Percentiles rank a stretch among this genome's conserved stretches.
These are phyloP conservation scores for Camelina neglecta DNA, from an alignment of 345 rosid species.

Conservation along the genomic window DNA sequence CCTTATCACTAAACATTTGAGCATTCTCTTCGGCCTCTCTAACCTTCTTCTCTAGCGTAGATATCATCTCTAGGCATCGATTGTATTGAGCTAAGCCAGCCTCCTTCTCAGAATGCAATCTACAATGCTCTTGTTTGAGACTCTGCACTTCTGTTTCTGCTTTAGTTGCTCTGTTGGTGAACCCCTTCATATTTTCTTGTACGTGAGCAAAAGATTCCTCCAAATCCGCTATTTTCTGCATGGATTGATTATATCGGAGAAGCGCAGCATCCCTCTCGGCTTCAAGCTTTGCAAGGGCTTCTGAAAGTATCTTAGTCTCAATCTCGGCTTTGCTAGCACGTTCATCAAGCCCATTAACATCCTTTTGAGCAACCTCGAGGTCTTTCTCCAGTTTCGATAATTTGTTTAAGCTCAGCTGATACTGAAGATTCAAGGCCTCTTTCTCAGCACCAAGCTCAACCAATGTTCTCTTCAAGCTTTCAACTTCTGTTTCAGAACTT, in stretches of 20 bases:
- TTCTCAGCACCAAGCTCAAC: slow-evolving; percentile 78
- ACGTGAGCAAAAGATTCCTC: slow-evolving; percentile 55
- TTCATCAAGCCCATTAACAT: slow-evolving; percentile 64
- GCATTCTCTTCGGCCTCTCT: slow-evolving; percentile 65
- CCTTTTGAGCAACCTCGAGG: slow-evolving; percentile 62
- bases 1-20: slow-evolving; percentile 51
- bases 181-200: slow-evolving; percentile 56
- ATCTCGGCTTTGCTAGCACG: slow-evolving; percentile 81
- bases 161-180: slow-evolving; percentile 54
- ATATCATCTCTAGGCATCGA: slow-evolving; percentile 65
- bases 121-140: slow-evolving; percentile 61
- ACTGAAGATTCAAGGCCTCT: slow-evolving; percentile 64
- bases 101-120: slow-evolving; percentile 69
- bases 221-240: slow-evolving; percentile 64
- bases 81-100: slow-evolving; percentile 63
- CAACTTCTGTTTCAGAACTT: slow-evolving; percentile 55
- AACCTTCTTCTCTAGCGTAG: slow-evolving; percentile 65
- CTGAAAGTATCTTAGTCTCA: slow-evolving; percentile 72
- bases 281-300: slow-evolving; percentile 64
- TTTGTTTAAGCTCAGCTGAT: slow-evolving; percentile 67
- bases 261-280: slow-evolving; percentile 74
- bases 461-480: slow-evolving; percentile 61
- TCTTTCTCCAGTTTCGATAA: slow-evolving; percentile 68
- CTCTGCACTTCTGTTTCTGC: slow-evolving; percentile 69
- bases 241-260: slow-evolving; percentile 66